phyloP scores from a whole-genome alignment of 805 yeast genomes.

The Ogataea paraovalis region DNA sequence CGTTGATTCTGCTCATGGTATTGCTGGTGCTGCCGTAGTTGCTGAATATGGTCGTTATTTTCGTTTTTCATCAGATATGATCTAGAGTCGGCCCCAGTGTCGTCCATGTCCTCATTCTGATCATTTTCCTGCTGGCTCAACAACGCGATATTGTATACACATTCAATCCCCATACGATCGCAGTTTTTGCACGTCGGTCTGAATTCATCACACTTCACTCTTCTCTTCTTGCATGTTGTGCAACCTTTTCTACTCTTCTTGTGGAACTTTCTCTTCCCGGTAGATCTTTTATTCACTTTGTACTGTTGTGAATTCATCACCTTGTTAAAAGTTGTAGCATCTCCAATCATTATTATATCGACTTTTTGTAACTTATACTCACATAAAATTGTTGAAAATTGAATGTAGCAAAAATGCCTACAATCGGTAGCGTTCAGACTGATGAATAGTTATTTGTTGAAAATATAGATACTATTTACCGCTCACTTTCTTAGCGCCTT shows the following conservation, averaged over 20 bases:
- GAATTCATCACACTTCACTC: conserved; percentile 90
- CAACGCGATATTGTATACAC: conserved; percentile 46
- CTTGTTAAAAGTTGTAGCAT: not conserved
- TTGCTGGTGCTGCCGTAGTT: conserved; percentile 17
- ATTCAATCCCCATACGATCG: conserved; percentile 68
- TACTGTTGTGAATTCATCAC: not conserved
- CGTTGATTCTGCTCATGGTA: conserved; percentile 15
- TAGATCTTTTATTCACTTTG: conserved; percentile 36
- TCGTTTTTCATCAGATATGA: not conserved
- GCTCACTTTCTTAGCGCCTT: too few relatives aligned
- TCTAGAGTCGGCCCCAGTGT: not conserved
- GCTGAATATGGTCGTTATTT: not conserved
- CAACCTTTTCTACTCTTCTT: conserved; percentile 88
- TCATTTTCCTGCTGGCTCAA: not conserved
- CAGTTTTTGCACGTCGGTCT: conserved; percentile 82
- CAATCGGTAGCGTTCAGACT: not conserved
- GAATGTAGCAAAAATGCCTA: not conserved
- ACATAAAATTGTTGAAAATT: conserved; percentile 3
- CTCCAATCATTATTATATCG: not conserved
- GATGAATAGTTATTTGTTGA: not conserved
- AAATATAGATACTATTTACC: not conserved
- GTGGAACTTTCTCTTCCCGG: conserved; percentile 83
- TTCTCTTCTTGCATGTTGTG: conserved; percentile 78
- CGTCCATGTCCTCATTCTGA: not conserved
- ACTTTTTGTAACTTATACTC: not conserved